These are phyloP conservation scores for Aureobasidium sp. DNA, from an alignment of 2,329 filamentous ascomycete species.

Conservation along the genomic window DNA sequence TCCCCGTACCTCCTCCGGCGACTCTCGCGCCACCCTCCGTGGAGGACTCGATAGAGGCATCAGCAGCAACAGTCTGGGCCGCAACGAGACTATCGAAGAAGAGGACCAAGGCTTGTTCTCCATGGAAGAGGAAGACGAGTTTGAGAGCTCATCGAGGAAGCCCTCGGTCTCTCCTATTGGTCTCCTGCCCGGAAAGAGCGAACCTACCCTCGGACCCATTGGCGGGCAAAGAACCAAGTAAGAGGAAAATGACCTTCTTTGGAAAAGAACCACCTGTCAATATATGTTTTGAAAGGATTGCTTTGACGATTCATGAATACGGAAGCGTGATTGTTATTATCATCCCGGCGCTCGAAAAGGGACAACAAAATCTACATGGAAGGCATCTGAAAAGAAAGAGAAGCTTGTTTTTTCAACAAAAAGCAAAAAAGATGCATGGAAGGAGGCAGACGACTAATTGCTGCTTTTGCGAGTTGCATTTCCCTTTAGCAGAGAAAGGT, in stretches of 20 bases:
- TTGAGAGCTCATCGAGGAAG: not conserved
- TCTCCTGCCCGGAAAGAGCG: constrained; percentile 10
- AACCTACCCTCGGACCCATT: constrained; percentile 13
- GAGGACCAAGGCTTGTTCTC: constrained; percentile 25
- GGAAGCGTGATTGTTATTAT: not conserved
- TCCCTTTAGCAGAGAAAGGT: not conserved
- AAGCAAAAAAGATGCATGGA: not conserved
- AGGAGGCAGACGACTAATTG: not conserved
- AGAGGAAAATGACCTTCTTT: not conserved
- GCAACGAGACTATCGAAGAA: constrained; percentile 22
- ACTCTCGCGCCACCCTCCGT: constrained; percentile 2
- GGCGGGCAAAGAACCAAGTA: constrained; percentile 12
- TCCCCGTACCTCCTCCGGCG: constrained; percentile 17
- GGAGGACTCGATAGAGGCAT: constrained; percentile 19
- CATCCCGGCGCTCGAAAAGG: not conserved
- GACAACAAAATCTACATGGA: not conserved
- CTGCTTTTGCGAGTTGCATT: not conserved
- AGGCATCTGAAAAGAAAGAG: not conserved
- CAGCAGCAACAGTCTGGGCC: constrained; percentile 22
- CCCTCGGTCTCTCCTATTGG: constrained; percentile 5
- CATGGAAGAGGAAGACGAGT: constrained; percentile 22
- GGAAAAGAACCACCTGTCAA: not conserved
- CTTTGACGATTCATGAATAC: constrained; percentile 9
- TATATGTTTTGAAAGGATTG: not conserved
- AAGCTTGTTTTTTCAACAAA: not conserved